Conservation (phyloP, 495 filamentous ascomycete species). For the Rhizodiscina lignyota region DNA sequence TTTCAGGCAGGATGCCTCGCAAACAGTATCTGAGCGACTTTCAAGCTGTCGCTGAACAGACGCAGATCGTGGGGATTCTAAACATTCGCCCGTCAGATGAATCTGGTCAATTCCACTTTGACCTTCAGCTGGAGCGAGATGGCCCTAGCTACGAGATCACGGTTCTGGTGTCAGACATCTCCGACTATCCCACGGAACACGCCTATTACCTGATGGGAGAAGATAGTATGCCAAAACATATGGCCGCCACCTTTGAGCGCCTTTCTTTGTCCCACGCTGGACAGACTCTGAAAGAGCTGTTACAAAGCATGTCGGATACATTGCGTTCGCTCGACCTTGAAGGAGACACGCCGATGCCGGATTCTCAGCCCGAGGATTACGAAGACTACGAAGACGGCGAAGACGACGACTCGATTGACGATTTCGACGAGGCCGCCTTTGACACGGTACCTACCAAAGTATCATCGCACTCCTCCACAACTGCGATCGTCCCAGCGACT, state of each 20-base stretch:
- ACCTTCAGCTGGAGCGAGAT: background rate
- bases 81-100: constrained; percentile 38
- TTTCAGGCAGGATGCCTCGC: too few relatives aligned
- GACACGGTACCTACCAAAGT: background rate
- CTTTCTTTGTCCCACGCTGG: constrained; percentile 14
- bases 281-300: constrained; percentile 18
- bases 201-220: constrained; percentile 42
- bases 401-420: constrained; percentile 17
- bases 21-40: constrained; percentile 38
- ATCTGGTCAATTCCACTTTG: constrained; percentile 37
- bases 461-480: constrained; percentile 6
- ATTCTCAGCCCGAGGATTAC: constrained; percentile 18
- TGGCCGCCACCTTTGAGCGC: constrained; percentile 31
- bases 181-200: constrained; percentile 48
- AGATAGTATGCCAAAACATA: constrained; percentile 26
- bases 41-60: constrained; percentile 19
- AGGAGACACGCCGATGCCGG: constrained; percentile 19
- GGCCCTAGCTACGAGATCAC: background rate
- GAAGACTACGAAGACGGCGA: constrained; percentile 16
- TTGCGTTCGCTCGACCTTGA: background rate
- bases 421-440: constrained; percentile 7
- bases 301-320: constrained; percentile 20
- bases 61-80: constrained; percentile 23
- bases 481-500: constrained; percentile 6
- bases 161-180: constrained; percentile 26